Evolutionary conservation across 2,329 filamentous ascomycete genomes (phyloP), one percentile per base, ranked within the genome.

Genomic region (Ophiocordyceps sinensis): DNA sequence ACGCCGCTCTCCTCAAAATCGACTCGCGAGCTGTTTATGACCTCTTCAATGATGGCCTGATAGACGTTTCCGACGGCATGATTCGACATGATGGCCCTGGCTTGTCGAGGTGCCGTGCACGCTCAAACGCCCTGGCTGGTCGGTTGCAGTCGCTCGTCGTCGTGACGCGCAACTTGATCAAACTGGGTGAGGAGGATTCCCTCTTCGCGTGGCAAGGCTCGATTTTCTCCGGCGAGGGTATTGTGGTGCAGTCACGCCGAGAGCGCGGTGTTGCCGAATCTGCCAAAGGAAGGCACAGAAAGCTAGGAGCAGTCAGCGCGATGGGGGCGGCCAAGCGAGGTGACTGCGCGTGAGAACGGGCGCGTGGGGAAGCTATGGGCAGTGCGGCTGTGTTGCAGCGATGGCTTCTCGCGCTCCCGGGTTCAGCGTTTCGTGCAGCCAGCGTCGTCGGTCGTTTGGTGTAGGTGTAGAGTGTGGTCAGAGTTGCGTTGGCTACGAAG

Each of bases 1-100:
- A 96, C 82, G 53, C 91, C 91, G 52, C 82, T 86, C 66, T 98
- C 91, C 62, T 98, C 91, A 60, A 98, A 96, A 64, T 96, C 91
- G 56, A 89, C 84, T 56, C 85, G 77, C 56, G 89, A 95, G 51
- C 84, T 82, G 53, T 89, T 82, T 63, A 96, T 85, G 59, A 98
- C 87, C 66, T 91, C 85, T 47, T 81, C 71, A 57, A 84, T 84
- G 61, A 84, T 79, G 54, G 72, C 67, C 62, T 79, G 71, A 63
- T 95, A 98, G 56, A 96, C 81, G 50, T 68, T 66, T 55, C 91
- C 91, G 68, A 78, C 74, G 14, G 65, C 63, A 37, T 60, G 54
- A 59, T 78, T 77, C 44, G 74, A 77, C 74, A 78, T 77, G 44
- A 48, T 67, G 59, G 37, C 38, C 9, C 9, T 15, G 5, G 12